phyloP scores from a whole-genome alignment of 371 early-diverging fungal species.

The Thermomucor indicae-seudaticae region DNA sequence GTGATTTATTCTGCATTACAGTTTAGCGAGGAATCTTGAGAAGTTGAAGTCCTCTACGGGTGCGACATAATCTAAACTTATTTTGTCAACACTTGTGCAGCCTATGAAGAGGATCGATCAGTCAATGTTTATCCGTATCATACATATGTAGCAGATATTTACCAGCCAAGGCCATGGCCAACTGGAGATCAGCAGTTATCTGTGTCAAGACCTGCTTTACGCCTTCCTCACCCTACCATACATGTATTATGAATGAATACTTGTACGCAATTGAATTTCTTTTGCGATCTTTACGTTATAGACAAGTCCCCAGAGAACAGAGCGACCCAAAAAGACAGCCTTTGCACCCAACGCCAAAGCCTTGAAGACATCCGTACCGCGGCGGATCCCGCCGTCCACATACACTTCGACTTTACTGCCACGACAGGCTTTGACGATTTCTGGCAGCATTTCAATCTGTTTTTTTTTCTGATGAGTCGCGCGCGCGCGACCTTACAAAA shows the following conservation, averaged over 20 bases:
- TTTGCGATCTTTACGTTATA: conserved; percentile 17
- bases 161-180: conserved; percentile 25
- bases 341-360: conserved; percentile 70
- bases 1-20: background rate
- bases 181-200: conserved; percentile 13
- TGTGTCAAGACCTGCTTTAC: conserved; percentile 14
- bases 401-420: conserved; percentile 54
- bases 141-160: background rate
- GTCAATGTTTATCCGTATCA: background rate
- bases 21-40: background rate
- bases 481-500: background rate
- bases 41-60: background rate
- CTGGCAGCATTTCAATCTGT: conserved; percentile 53
- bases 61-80: background rate
- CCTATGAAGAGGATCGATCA: background rate
- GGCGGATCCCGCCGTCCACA: conserved; percentile 69
- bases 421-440: conserved; percentile 53
- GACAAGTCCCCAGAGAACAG: conserved; percentile 52
- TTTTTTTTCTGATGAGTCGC: too few species aligned
- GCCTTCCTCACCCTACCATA: conserved; percentile 11
- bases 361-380: conserved; percentile 66
- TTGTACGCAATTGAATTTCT: background rate
- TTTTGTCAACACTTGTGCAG: background rate
- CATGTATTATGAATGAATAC: background rate
- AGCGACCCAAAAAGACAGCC: conserved; percentile 70